These are phyloP conservation scores for Mucor indicus DNA, from an alignment of 371 early-diverging fungal species.

Conservation along the genomic window DNA sequence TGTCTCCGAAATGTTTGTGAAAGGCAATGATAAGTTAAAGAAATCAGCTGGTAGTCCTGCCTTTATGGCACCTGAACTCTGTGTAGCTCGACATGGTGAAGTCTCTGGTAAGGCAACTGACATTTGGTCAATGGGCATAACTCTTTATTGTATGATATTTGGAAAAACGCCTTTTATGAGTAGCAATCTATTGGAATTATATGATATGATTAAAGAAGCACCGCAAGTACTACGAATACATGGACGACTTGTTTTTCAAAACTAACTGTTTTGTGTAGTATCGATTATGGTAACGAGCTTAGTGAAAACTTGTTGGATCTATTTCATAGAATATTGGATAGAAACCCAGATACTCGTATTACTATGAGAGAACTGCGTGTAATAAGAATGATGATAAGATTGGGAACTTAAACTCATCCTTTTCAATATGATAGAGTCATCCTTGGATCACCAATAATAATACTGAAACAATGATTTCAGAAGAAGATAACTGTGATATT, in stretches of 20 bases:
- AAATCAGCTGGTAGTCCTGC: slow-evolving; percentile 83
- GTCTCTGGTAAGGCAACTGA: slow-evolving; percentile 85
- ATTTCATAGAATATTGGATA: slow-evolving; percentile 72
- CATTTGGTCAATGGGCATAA: slow-evolving; percentile 99
- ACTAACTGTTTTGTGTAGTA: neutral
- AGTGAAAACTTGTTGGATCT: slow-evolving; percentile 56
- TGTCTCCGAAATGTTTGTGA: slow-evolving; percentile 77
- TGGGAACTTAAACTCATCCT: neutral
- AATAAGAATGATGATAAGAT: slow-evolving; percentile 17
- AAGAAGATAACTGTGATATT: slow-evolving; percentile 70
- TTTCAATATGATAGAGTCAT: slow-evolving; percentile 48
- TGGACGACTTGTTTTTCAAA: neutral
- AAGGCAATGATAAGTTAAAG: slow-evolving; percentile 65
- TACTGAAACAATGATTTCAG: slow-evolving; percentile 59
- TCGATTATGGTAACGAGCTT: slow-evolving; percentile 2
- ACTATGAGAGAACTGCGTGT: slow-evolving; percentile 75
- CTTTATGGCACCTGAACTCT: slow-evolving; percentile 42
- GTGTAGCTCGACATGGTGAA: slow-evolving; percentile 40
- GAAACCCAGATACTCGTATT: slow-evolving; percentile 77
- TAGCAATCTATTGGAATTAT: slow-evolving; percentile 66
- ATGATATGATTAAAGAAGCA: slow-evolving; percentile 65
- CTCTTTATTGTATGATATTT: slow-evolving; percentile 87
- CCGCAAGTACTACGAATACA: slow-evolving; percentile 25
- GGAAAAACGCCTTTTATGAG: slow-evolving; percentile 92
- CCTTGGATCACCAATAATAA: slow-evolving; percentile 88